Base-by-base conservation (phyloP, 345 rosid species). In the Luvunga scandens region DNA sequence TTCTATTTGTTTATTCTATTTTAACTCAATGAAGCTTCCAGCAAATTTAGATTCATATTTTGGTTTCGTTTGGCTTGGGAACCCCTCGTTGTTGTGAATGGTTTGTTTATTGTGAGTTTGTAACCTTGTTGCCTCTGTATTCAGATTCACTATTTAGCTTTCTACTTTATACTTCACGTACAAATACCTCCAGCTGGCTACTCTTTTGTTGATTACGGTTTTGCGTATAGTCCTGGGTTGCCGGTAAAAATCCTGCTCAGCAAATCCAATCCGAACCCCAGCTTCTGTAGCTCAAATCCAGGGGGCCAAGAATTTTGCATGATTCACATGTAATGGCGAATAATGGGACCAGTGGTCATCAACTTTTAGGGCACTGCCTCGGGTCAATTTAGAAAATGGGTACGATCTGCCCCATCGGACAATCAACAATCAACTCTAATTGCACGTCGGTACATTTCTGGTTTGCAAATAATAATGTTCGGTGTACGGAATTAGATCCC, bases 261-360 rank as follows among this genome's bases (percentile, higher is more conserved):
- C 68, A 45, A 28, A 36, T 53, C 28, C 55, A 69, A 70, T 85
- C 64, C 39, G 82, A 81, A 33, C 75, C 84, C 78, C 38, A 38
- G 77, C 60, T 25, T 62, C 22, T 59, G 9, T n/a, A 19, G 31
- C 22, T 73, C 70, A 62, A 77, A 82, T 84, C 66, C 45, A 31
- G 38, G 21, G 75, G 79, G 10, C 81, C 85, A 79, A 45, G 78
- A 4, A 33, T 59, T 63, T 38, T 16, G 63, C n/a, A 27, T 18
- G 48, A 36, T 79, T 69, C 86, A 83, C 83, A 66, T 83, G 84
- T 25, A 79, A 73, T 74, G 83, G 79, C 38, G 56, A 78, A 72
- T 22, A 19, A 19, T 34, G 84, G 84, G 78, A 56, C 81, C 76
- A 10, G 21, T 36, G 16, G 6, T 16, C 56, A 16, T 50, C 5